Conservation (phyloP, 345 rosid genomes). For the Salix koriyanagi region DNA sequence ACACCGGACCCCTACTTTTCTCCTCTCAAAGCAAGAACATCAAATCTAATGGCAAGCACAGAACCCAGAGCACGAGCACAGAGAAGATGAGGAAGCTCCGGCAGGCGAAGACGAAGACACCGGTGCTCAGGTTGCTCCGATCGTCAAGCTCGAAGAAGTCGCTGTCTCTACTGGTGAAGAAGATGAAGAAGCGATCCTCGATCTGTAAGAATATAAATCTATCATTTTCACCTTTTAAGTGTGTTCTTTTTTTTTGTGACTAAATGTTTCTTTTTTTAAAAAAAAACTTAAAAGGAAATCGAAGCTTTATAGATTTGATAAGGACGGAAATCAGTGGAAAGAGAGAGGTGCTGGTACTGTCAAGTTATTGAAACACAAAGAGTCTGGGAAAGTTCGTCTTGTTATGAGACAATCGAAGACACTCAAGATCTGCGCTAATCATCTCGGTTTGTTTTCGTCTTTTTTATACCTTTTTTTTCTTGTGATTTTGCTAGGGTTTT, state of each 20-base stretch:
- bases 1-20: background rate
- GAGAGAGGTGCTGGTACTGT: constrained; percentile 93
- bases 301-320: constrained; percentile 79
- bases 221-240: background rate
- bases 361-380: constrained; percentile 78
- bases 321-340: constrained; percentile 85
- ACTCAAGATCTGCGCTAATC: constrained; percentile 98
- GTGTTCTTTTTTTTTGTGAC: background rate
- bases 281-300: constrained; percentile 75
- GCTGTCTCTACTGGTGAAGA: constrained; percentile 88
- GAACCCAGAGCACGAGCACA: constrained; percentile 47
- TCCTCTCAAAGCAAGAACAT: background rate
- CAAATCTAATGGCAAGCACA: constrained; percentile 48
- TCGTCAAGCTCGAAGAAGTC: constrained; percentile 76
- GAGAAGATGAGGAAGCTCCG: constrained; percentile 62
- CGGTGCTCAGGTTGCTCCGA: constrained; percentile 88
- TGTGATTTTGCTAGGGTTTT: background rate
- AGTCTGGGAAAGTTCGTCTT: constrained; percentile 69
- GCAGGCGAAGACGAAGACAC: constrained; percentile 90
- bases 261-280: background rate
- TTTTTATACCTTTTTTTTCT: background rate
- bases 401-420: constrained; percentile 94
- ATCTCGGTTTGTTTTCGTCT: constrained; percentile 46
- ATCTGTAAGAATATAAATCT: constrained; percentile 45
- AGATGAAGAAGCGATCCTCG: constrained; percentile 70